Evolutionary conservation across 163 green algal species (phyloP), one percentile per base, ranked within the genome.

Genomic region (Dunaliella salina): DNA sequence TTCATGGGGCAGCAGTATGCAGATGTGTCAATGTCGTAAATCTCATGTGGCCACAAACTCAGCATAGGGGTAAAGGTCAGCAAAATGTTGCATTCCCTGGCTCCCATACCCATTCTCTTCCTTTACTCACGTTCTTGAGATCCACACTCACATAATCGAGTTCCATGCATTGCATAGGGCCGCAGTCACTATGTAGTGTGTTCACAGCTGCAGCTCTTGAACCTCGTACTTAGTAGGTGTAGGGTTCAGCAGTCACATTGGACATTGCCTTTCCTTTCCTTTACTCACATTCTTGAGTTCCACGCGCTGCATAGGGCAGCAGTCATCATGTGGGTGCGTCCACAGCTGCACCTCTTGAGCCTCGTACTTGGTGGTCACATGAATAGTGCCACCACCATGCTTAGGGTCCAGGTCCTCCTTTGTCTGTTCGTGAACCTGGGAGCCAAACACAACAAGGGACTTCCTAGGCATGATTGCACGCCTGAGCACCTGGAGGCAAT

Each of bases 241-340:
- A n/a, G n/a, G n/a, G n/a, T n/a, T n/a, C n/a, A n/a, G n/a, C n/a
- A n/a, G n/a, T n/a, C n/a, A n/a, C n/a, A n/a, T n/a, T n/a, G n/a
- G n/a, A n/a, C n/a, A n/a, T n/a, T n/a, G n/a, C n/a, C n/a, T n/a
- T n/a, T n/a, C n/a, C n/a, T n/a, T n/a, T n/a, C n/a, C n/a, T n/a
- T n/a, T 12, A 34, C 18, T 79, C 72, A 90, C 72, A 0, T 90
- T 85, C 17, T 84, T 69, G 0, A 63, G 45, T 5, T 46, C 82
- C 29, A 90, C 33, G 20, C 24, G 75, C 25, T 30, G 32, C 26
- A 86, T 78, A 1, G 87, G 87, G 24, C 71, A 83, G 35, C 84
- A 87, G 81, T 88, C 87, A 30, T 90, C 87, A 71, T 82, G 84
- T 0, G 87, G 87, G 69, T 90, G 87, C 12, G 75, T 86, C 80